phyloP scores from a whole-genome alignment of 108 stramenopile genomes.

The Cyclotella atomus region DNA sequence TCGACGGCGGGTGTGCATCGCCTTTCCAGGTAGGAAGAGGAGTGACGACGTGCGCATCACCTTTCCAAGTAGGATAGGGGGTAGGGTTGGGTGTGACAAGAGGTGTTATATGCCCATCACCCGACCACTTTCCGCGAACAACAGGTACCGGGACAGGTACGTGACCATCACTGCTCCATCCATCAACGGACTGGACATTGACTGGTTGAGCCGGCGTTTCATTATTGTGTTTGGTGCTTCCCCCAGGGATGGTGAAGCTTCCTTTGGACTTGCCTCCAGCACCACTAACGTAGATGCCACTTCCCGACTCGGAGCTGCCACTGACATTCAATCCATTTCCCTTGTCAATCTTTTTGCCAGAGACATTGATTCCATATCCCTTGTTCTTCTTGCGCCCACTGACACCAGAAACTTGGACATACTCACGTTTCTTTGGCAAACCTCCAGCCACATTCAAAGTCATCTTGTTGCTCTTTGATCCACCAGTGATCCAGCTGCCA shows the following conservation, averaged over 20 bases:
- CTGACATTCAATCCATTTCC: neutral
- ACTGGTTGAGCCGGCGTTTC: neutral
- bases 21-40: neutral
- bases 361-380: neutral
- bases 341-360: neutral
- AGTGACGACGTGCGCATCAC: neutral
- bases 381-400: neutral
- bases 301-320: neutral
- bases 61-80: conserved; percentile 1
- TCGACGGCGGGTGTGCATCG: neutral
- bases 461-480: neutral
- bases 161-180: conserved; percentile 16
- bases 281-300: neutral
- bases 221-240: neutral
- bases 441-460: neutral
- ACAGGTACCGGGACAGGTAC: neutral
- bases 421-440: neutral
- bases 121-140: conserved; percentile 11
- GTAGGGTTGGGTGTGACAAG: neutral
- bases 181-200: neutral
- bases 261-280: neutral
- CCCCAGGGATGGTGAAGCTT: neutral
- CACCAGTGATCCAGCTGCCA: neutral
- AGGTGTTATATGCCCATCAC: neutral
- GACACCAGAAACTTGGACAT: neutral